A percentile compares a stretch with the other conserved stretches of the same genome.
phyloP scores from a whole-genome alignment of 2,329 filamentous ascomycete genomes.

The Tolypocladium endophyticum region DNA sequence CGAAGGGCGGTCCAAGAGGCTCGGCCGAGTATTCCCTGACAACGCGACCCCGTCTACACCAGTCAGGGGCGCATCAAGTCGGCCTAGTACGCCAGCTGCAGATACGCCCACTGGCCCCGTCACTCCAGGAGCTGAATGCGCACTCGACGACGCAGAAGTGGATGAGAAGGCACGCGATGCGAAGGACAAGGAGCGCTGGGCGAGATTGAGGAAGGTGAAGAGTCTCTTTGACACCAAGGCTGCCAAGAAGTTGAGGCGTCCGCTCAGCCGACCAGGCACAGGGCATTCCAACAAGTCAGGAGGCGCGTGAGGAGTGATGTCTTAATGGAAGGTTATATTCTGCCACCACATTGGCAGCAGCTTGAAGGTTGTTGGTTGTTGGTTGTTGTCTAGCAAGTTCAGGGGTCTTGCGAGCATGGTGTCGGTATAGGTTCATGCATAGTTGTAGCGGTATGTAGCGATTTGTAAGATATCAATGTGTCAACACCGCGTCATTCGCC shows the following conservation, averaged over 20 bases:
- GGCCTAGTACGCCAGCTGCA: slow-evolving; percentile 8
- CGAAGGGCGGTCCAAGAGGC: slow-evolving; percentile 18
- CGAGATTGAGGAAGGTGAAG: slow-evolving; percentile 59
- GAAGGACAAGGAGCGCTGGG: slow-evolving; percentile 65
- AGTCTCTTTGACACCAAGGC: slow-evolving; percentile 60
- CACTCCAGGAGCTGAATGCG: slow-evolving; percentile 3
- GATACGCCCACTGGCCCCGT: slow-evolving; percentile 4
- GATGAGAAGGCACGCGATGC: slow-evolving; percentile 36
- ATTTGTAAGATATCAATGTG: not conserved
- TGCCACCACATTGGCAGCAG: not conserved
- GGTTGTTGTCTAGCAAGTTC: not conserved
- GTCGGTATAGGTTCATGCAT: not conserved
- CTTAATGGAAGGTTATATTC: not conserved
- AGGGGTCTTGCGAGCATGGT: not conserved
- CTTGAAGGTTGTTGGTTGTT: not conserved
- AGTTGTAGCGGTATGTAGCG: not conserved
- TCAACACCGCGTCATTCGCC: not conserved
- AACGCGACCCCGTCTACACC: not conserved
- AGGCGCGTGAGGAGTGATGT: not conserved
- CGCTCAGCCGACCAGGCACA: slow-evolving; percentile 31
- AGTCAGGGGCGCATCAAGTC: not conserved
- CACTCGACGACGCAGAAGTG: slow-evolving; percentile 14
- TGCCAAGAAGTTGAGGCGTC: slow-evolving; percentile 37
- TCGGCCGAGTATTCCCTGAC: slow-evolving; percentile 4
- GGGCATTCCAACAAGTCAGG: slow-evolving; percentile 14